Base-by-base conservation (phyloP, 1,284 basidiomycete genomes). In the Thelephora terrestris region DNA sequence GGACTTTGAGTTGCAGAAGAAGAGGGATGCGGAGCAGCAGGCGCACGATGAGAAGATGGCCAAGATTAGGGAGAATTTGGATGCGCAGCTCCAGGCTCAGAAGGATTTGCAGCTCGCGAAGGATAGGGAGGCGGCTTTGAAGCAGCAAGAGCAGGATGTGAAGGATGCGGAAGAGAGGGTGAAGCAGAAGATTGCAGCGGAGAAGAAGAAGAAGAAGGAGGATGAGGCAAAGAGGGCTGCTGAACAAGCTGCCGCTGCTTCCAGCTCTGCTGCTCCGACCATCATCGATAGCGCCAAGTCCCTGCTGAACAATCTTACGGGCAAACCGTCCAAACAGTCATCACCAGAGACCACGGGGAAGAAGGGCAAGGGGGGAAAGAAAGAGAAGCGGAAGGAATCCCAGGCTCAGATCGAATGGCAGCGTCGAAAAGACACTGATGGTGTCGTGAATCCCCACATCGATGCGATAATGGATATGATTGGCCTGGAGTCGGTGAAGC, bases 131-230 rank as follows among this genome's bases (percentile, higher is more conserved):
- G 32, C 59, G 14, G 66, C 61, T 20, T 40, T 67, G 0, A 53
- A 53, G 34, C 61, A 64, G 49, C 69, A 64, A 54, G 39, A 59
- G 37, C 55, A 59, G 32, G 70, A 71, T 25, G 54, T 71, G 5
- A 56, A 61, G 25, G 56, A 56, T 3, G 58, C 53, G 18, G 29
- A 32, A 32, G 29, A 5, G 29, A 32, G 29, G 29, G 4, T 32
- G 7, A 6, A 12, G 12, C 29, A 32, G 29, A 32, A 32, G 12
- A 12, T 10, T 32, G 29, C 3, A 14, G 29, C 29, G 29, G 29
- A 32, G 12, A 32, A 14, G 29, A 32, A 32, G 29, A 32, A 12
- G 29, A 32, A 12, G 29, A 32, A 32, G 29, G 12, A 7, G 7
- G 9, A 32, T 3, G 29, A 32, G 9, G 29, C 29, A 3, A 32